Evolutionary conservation across 345 rosid species (phyloP).

Genomic region (Lepidium sativum): DNA sequence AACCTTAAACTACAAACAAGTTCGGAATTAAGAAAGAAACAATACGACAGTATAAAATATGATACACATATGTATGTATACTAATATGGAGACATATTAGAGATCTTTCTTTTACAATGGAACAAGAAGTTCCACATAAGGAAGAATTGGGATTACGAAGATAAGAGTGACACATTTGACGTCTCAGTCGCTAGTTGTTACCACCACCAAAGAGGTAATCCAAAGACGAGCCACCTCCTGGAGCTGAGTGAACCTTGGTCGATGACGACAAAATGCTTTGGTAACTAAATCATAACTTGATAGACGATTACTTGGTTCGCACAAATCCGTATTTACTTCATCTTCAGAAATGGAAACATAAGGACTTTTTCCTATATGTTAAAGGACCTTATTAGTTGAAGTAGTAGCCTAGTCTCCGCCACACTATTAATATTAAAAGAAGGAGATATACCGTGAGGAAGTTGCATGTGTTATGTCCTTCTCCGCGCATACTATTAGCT

Average conservation of each 20-base stretch:
- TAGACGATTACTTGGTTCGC: not conserved
- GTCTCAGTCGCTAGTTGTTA: slow-evolving; percentile 5
- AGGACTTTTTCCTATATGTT: not conserved
- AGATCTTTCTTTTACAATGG: not conserved
- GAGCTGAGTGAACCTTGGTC: slow-evolving; percentile 53
- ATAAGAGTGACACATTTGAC: not conserved
- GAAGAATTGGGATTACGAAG: not conserved
- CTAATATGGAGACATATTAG: not conserved
- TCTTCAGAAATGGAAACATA: not conserved
- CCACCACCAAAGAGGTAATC: slow-evolving; percentile 43
- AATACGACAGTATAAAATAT: not conserved
- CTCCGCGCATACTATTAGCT: too few species aligned
- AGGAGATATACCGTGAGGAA: slow-evolving; percentile 49
- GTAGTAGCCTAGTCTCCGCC: not conserved
- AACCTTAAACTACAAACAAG: not conserved
- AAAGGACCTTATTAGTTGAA: not conserved
- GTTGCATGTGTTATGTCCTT: slow-evolving; percentile 74
- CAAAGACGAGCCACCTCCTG: slow-evolving; percentile 32
- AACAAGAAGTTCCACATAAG: not conserved
- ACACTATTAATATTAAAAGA: not conserved
- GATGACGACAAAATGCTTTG: slow-evolving; percentile 9
- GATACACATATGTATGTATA: not conserved
- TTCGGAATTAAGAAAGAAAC: not conserved
- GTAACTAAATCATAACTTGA: not conserved
- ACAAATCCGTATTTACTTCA: not conserved